Evolutionary conservation across 1,284 basidiomycete genomes (phyloP), one percentile per base, ranked within the genome.

Genomic region (Caloboletus inedulis): DNA sequence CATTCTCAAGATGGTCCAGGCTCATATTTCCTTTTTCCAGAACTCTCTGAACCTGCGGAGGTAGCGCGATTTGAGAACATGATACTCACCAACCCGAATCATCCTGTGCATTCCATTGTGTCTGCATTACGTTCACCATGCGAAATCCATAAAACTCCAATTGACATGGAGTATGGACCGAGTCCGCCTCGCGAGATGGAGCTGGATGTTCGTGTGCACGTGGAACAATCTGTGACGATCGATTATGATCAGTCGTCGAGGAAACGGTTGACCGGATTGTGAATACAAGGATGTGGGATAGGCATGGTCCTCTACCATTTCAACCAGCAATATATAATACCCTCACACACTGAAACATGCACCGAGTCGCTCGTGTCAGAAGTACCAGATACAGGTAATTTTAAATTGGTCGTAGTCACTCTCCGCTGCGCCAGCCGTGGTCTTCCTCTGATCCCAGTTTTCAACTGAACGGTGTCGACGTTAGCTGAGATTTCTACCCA

Each of bases 141-240:
- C 42, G 64, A 69, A 4, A 5, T 56, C 7, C 62, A 56, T 10
- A 71, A 71, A 35, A 23, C 45, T 3, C 45, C 58, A 2, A 51
- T 64, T n/a, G 68, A 68, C 21, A 0, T 58, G 27, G 65, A 69
- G 19, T 67, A 62, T 40, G 42, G 49, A 12, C 47, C 58, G 8
- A 33, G 37, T 45, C 18, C 54, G 10, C 49, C 50, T 18, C 54
- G 43, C 13, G 69, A 70, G 3, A 0, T 65, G 49, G 69, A 69
- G 14, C 30, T 67, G 16, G 64, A 69, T 29, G 61, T 70, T 29
- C 64, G 51, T 42, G 68, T 67, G 44, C 50, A 64, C 25, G 65
- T 66, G 3, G 66, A 70, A 30, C 68, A 56, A n/a, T 57, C 66
- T 7, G 61, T 67, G 39, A 68, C 50, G 5, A 52, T 71, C 14